Conservation (phyloP, 768 basidiomycete genomes). For the Albatrellus ellisii region DNA sequence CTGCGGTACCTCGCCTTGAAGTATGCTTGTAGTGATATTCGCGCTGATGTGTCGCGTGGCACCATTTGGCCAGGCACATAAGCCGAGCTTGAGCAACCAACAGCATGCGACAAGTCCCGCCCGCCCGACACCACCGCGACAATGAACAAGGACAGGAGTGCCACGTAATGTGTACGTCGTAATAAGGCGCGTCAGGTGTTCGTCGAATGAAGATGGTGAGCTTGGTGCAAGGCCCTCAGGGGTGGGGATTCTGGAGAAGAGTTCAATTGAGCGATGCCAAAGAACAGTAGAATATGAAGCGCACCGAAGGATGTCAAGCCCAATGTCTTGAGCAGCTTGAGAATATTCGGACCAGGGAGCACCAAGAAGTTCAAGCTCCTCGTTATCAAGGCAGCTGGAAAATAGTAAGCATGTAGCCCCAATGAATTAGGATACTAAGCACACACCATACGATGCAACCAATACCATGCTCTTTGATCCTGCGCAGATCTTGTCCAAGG, state of each 20-base stretch:
- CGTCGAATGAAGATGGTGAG: constrained; percentile 44
- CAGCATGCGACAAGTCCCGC: constrained; percentile 88
- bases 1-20: constrained; percentile 18
- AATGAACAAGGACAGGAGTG: constrained; percentile 68
- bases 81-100: constrained; percentile 85
- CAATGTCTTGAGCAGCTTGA: constrained; percentile 40
- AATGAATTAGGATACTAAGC: not conserved
- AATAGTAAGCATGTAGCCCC: not conserved
- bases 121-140: constrained; percentile 87
- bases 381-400: constrained; percentile 70
- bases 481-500: constrained; percentile 56
- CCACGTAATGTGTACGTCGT: constrained; percentile 62
- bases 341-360: constrained; percentile 75
- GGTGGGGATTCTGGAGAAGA: constrained; percentile 56
- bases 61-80: constrained; percentile 56
- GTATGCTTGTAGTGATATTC: not conserved
- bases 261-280: constrained; percentile 2
- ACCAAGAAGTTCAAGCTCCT: constrained; percentile 78
- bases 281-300: constrained; percentile 7
- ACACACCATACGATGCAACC: constrained; percentile 74
- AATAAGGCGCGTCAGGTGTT: constrained; percentile 51
- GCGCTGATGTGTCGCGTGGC: too few species aligned
- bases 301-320: constrained; percentile 73
- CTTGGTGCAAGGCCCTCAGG: constrained; percentile 82
- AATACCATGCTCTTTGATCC: constrained; percentile 65